Base-by-base conservation (phyloP, 768 basidiomycete genomes). In the Mycena metata region DNA sequence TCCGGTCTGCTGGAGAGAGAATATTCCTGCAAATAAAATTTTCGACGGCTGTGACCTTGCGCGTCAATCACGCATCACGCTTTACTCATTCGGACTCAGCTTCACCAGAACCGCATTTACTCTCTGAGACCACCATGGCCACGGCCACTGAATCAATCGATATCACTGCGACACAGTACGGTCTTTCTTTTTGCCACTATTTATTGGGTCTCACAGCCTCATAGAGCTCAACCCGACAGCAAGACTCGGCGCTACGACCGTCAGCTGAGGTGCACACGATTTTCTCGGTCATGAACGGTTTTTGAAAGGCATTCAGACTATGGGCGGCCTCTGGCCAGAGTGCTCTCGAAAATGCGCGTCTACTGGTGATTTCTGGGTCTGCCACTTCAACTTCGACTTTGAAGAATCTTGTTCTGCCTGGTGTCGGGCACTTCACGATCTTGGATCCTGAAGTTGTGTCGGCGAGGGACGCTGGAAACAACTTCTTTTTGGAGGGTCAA, bases 391-490 rank as follows among this genome's bases (percentile, higher is more conserved):
- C 96, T 36, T 91, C 94, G 54, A 89, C 94, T 72, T 86, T 99
- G 63, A 99, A 99, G 86, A 99, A 99, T 76, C 91, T 99, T 68
- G 96, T 99, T 43, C 88, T 99, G 10, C 98, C 98, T 3, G 97
- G 97, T 10, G 90, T 98, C 71, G 95, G 96, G n/a, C 89, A 93
- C 76, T 99, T 98, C 78, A 97, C 96, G 54, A 88, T 99, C 77
- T 88, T 98, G 66, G 96, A 96, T 75, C 80, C 86, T 24, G 76
- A 79, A 3, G 61, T 77, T 43, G 91, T 91, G 33, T 84, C 89
- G 0, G 84, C 89, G 1, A 87, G 90, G 64, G 96, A 99, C 73
- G 90, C 95, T 0, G 96, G 96, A 0, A 95, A 96, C 84, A 99
- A 99, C 82, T 99, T 99, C 83, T 99, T 99, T 82, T 84, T 99